These are phyloP conservation scores for Scenedesmus sp. DNA, from an alignment of 163 green algal species.

Conservation along the genomic window DNA sequence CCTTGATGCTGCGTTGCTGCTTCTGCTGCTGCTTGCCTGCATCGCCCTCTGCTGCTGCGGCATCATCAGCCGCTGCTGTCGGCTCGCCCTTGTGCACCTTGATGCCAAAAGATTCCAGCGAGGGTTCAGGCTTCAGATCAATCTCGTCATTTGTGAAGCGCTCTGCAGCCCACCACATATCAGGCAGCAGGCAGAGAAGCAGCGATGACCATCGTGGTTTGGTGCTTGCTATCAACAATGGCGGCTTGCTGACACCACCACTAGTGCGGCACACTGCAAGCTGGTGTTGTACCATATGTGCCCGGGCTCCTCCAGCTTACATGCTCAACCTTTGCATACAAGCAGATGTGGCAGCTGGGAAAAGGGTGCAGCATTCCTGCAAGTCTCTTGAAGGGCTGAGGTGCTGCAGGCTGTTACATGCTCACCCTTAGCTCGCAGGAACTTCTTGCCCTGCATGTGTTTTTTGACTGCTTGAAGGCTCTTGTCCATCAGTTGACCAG, in stretches of 20 bases:
- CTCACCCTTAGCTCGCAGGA: conserved; percentile 71
- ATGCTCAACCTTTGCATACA: too few relatives aligned
- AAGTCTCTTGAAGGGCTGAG: too few relatives aligned
- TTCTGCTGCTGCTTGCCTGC: conserved; percentile 5
- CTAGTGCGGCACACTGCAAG: too few relatives aligned
- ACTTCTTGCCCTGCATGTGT: conserved; percentile 81
- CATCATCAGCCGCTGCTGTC: background rate
- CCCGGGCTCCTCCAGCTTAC: too few relatives aligned
- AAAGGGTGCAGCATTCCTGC: too few relatives aligned
- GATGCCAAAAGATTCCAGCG: conserved; percentile 52
- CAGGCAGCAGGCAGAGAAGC: background rate
- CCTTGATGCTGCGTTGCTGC: conserved; percentile 27
- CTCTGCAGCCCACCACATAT: conserved; percentile 58
- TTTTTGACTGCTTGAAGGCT: conserved; percentile 72
- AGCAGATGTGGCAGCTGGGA: too few relatives aligned
- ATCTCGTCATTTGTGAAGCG: conserved; percentile 66
- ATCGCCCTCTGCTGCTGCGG: background rate
- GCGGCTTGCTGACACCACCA: background rate
- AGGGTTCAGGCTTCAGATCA: conserved; percentile 64
- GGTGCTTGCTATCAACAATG: too few relatives aligned
- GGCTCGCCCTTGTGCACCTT: conserved; percentile 2
- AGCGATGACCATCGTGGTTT: too few relatives aligned
- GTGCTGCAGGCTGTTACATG: too few relatives aligned
- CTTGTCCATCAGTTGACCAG: conserved; percentile 79
- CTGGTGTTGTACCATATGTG: too few relatives aligned